Percentiles rank a stretch among this genome's conserved stretches.
Evolutionary conservation across 164 flowering plant species (phyloP).

Genomic region (Berberis vulgaris): DNA sequence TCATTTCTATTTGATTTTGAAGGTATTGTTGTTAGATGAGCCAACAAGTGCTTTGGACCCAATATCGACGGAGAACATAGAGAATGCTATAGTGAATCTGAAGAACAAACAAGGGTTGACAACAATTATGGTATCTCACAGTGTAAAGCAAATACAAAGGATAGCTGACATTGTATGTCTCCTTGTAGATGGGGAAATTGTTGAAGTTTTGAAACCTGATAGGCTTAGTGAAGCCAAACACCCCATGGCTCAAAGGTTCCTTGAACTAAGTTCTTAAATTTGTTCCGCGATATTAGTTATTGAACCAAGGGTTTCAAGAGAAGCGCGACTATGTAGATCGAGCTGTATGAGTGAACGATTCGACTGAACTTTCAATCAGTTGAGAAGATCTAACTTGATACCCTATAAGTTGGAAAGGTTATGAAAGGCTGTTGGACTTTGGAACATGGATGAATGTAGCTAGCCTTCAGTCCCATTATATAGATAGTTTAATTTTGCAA

Average conservation of each 20-base stretch:
- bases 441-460: too few relatives aligned
- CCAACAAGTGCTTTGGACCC: slow-evolving; percentile 31
- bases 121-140: slow-evolving; percentile 22
- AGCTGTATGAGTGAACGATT: too few relatives aligned
- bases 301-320: too few relatives aligned
- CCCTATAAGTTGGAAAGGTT: too few relatives aligned
- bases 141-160: slow-evolving; percentile 27
- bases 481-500: too few relatives aligned
- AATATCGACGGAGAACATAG: slow-evolving; percentile 26
- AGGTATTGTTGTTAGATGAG: slow-evolving; percentile 28
- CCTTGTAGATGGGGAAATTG: slow-evolving; percentile 23
- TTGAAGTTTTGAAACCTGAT: slow-evolving; percentile 20
- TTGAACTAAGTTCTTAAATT: slow-evolving; percentile 18
- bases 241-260: slow-evolving; percentile 22
- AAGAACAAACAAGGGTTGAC: slow-evolving; percentile 17
- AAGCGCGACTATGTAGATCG: too few relatives aligned
- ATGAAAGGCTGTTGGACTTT: too few relatives aligned
- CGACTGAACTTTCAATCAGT: too few relatives aligned
- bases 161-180: slow-evolving; percentile 26
- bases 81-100: slow-evolving; percentile 18
- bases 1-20: neutral
- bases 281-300: too few relatives aligned
- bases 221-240: slow-evolving; percentile 21
- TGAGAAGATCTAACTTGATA: too few relatives aligned
- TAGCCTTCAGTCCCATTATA: too few relatives aligned